Percentiles rank a stretch among this genome's conserved stretches.
Evolutionary conservation across 164 flowering plant species (phyloP).

Genomic region (grape (Vitis vinifera)): ASM3070453v1 NC_081813.1:19110501-19111000

Average conservation of each 20-base stretch:
- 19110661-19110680: not conserved
- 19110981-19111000: too few species aligned
- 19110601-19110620: constrained; percentile 69
- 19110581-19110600: constrained; percentile 78
- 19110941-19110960: too few species aligned
- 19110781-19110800: constrained; percentile 21
- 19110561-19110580: constrained; percentile 45
- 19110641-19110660: not conserved
- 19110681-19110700: constrained; percentile 18
- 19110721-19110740: constrained; percentile 81
- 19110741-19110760: constrained; percentile 22
- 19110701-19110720: constrained; percentile 59
- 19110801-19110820: constrained; percentile 9
- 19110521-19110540: constrained; percentile 70
- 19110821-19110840: too few species aligned
- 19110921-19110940: too few species aligned
- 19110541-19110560: constrained; percentile 84
- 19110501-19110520: constrained; percentile 64
- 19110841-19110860: too few species aligned
- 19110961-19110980: too few species aligned
- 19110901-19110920: too few species aligned
- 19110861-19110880: too few species aligned
- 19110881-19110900: too few species aligned
- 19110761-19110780: constrained; percentile 36
- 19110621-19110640: constrained; percentile 63